Percentiles rank a stretch among this genome's conserved stretches.
These are phyloP conservation scores for Malassezia vespertilionis DNA, from an alignment of 1,284 basidiomycete genomes.

Conservation along the genomic window DNA sequence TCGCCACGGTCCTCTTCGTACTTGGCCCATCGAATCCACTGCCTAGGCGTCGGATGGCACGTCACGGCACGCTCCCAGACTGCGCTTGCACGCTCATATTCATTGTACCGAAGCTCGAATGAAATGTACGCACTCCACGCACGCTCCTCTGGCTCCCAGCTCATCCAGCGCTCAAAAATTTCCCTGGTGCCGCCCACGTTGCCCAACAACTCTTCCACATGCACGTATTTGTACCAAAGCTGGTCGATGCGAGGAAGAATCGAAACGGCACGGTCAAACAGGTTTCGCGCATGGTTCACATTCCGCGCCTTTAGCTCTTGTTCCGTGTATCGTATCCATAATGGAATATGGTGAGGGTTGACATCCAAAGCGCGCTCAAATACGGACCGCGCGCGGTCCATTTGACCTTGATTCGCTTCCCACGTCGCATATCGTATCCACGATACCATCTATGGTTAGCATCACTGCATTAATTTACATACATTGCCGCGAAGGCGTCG, in stretches of 20 bases:
- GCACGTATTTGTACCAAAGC: constrained; percentile 94
- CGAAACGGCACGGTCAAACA: constrained; percentile 91
- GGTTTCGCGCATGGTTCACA: constrained; percentile 88
- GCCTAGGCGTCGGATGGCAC: constrained; percentile 80
- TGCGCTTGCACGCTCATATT: constrained; percentile 76
- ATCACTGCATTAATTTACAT: constrained; percentile 52
- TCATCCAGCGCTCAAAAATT: constrained; percentile 98
- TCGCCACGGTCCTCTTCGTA: constrained; percentile 82
- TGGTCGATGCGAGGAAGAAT: constrained; percentile 81
- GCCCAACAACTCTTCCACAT: constrained; percentile 89
- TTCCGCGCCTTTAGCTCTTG: constrained; percentile 95
- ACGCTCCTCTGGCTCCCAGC: constrained; percentile 98
- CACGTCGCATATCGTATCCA: constrained; percentile 59
- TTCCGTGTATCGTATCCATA: constrained; percentile 96
- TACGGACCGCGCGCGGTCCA: constrained; percentile 62
- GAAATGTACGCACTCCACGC: constrained; percentile 98
- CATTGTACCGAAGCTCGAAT: constrained; percentile 82
- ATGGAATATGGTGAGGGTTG: constrained; percentile 71
- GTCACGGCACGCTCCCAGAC: constrained; percentile 93
- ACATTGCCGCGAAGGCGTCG: constrained; percentile 77
- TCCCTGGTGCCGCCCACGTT: constrained; percentile 90
- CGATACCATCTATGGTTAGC: constrained; percentile 16
- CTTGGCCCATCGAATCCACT: constrained; percentile 93
- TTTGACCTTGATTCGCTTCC: constrained; percentile 88
- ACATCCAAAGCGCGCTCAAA: constrained; percentile 95